Evolutionary conservation across 106 monocot genomes (phyloP), one percentile per base, ranked within the genome.

Genomic region (Platanthera zijinensis): DNA sequence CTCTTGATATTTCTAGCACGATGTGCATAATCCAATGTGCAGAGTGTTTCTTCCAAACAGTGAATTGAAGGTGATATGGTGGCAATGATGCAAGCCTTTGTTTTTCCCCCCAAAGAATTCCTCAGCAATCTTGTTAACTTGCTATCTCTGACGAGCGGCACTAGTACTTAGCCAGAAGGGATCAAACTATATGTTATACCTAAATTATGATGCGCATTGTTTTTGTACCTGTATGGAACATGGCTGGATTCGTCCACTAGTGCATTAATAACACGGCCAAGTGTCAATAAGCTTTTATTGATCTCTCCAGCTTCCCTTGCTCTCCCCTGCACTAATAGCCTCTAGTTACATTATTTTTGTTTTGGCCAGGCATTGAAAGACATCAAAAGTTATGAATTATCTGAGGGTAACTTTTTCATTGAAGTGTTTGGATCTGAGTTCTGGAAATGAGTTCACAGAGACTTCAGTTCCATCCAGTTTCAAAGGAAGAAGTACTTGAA

Each of bases 221-320:
- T 78, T 82, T 7, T 62, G 63, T 15, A 91, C 96, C 96, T 96
- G 79, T 96, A 96, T 62, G 96, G 96, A 80, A 96, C 77, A 77
- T 96, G 96, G 51, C 84, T 84, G 81, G 96, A 93, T 75, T 96
- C 93, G 68, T 96, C 96, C 50, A 96, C 93, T 76, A 96, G 92
- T 73, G 96, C 81, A 78, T 96, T 96, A 66, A 96, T 96, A 19
- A 96, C 93, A 76, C 96, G 93, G 14, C 96, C 96, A 78, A 96
- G 96, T 49, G 96, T 96, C 49, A 96, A 87, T 79, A 96, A 85
- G 72, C 96, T 96, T 85, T 93, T 96, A 74, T 96, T 96, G 32
- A 96, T 96, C 78, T 93, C 96, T 76, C 96, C 96, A 64, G 96
- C 93, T 83, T 96, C 96, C 76, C 96, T 88, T 81, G 96, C 93